Evolutionary conservation across 2,329 filamentous ascomycete species (phyloP), one percentile per base, ranked within the genome.

Genomic region (Epichloe gansuensis): DNA sequence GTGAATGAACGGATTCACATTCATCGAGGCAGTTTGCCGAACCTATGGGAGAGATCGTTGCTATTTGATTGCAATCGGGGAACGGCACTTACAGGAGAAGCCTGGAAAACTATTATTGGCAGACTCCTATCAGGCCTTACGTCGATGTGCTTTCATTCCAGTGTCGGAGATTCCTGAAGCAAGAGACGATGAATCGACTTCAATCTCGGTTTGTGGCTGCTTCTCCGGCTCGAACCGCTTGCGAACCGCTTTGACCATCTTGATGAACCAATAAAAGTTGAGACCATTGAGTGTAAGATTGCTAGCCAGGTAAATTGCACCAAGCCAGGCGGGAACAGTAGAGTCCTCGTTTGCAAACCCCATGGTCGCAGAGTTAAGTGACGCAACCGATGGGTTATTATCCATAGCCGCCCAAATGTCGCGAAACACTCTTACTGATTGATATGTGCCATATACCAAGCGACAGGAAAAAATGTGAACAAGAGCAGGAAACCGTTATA

Each of bases 181-280:
- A n/a, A 63, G 50, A 34, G 65, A 61, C 2, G 62, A 59, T 21
- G 65, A 35, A 41, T 67, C 61, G n/a, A 65, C 52, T 25, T 67
- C 60, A 12, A 55, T 58, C 50, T 64, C 60, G 6, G 63, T 67
- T 50, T 52, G 57, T 52, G 58, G 62, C 38, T 65, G 62, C 39
- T 69, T 63, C 28, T 56, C 55, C 11, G 84, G 68, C 55, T 81
- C 76, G 63, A 93, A 93, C 28, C 88, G 77, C 72, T 87, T 90
- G 55, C 82, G 76, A 12, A 93, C 81, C 8, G 88, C 86, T 55
- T 81, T 75, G 56, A 94, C 82, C 88, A 94, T 94, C 77, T 88
- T 89, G 62, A 81, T 75, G 65, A 91, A 93, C 88, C 88, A 94
- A 69, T 84, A 87, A 62, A 87, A 82, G 69, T 94, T 94, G 50